Conservation (phyloP, 2,329 filamentous ascomycete species). For the Alternaria sp. region DNA sequence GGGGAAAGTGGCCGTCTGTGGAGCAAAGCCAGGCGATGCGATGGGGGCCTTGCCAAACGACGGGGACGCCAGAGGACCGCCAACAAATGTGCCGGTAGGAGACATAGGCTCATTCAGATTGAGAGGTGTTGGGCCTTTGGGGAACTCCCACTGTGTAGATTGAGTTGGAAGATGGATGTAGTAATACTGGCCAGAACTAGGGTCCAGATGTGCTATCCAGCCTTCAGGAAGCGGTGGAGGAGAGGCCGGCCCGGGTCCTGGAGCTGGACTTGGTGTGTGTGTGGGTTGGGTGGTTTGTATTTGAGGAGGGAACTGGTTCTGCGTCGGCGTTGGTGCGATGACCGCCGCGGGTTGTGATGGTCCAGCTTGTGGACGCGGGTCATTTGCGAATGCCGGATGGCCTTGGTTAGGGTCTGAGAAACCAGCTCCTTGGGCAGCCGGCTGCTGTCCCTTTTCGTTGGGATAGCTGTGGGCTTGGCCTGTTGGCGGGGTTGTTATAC, state of each 20-base stretch:
- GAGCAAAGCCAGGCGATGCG: conserved; percentile 81
- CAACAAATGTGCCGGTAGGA: conserved; percentile 66
- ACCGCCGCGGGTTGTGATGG: conserved; percentile 48
- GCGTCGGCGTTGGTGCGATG: conserved; percentile 40
- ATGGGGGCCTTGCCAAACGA: conserved; percentile 66
- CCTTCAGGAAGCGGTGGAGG: conserved; percentile 94
- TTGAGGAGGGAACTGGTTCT: conserved; percentile 32
- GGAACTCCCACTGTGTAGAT: conserved; percentile 98
- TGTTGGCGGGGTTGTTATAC: conserved; percentile 57
- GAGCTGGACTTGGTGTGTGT: conserved; percentile 52
- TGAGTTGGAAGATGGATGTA: conserved; percentile 97
- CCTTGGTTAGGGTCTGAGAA: conserved; percentile 57
- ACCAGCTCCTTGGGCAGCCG: conserved; percentile 34
- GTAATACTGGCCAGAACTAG: conserved; percentile 96
- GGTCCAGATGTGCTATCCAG: conserved; percentile 96
- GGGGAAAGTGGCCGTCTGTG: conserved; percentile 82
- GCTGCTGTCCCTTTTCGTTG: conserved; percentile 72
- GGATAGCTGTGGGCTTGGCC: conserved; percentile 67
- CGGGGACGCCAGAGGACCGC: conserved; percentile 51
- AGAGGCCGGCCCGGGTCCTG: conserved; percentile 72
- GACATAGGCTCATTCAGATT: conserved; percentile 86
- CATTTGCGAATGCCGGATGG: conserved; percentile 92
- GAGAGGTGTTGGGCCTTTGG: conserved; percentile 90
- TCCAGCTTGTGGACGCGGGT: conserved; percentile 64
- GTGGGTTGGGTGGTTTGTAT: conserved; percentile 29